Percentiles rank a stretch among this genome's conserved stretches.
Evolutionary conservation across 2,329 filamentous ascomycete genomes (phyloP).

Genomic region (Byssochlamys sp.): DNA sequence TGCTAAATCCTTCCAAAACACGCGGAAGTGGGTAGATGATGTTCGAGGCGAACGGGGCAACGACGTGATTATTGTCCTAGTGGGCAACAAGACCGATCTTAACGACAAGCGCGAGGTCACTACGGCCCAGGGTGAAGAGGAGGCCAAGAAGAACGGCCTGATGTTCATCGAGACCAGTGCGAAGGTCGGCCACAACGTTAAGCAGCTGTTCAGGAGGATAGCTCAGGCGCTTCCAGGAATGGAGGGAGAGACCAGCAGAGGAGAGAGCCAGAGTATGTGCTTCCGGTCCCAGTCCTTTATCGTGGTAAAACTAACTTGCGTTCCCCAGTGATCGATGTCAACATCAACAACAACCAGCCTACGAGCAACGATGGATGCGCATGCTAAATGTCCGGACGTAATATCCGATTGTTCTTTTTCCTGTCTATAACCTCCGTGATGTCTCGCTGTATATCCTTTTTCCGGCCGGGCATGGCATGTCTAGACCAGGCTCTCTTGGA

Average conservation of each 20-base stretch:
- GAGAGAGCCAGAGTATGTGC: slow-evolving; percentile 67
- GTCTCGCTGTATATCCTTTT: slow-evolving; percentile 13
- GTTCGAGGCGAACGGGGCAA: slow-evolving; percentile 92
- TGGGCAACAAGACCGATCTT: slow-evolving; percentile 98
- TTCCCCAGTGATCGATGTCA: slow-evolving; percentile 78
- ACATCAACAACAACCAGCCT: slow-evolving; percentile 62
- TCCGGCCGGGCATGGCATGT: not conserved
- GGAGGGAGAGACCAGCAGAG: slow-evolving; percentile 77
- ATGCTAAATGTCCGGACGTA: slow-evolving; percentile 38
- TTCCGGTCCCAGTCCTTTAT: not conserved
- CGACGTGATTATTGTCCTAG: slow-evolving; percentile 96
- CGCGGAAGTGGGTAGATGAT: slow-evolving; percentile 98
- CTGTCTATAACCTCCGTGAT: slow-evolving; percentile 22
- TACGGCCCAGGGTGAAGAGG: slow-evolving; percentile 89
- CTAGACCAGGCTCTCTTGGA: not conserved
- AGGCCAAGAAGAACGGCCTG: slow-evolving; percentile 92
- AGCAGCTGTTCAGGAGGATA: slow-evolving; percentile 94
- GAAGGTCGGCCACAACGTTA: slow-evolving; percentile 95
- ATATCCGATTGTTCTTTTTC: slow-evolving; percentile 5
- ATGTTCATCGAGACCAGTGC: slow-evolving; percentile 99
- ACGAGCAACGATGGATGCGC: slow-evolving; percentile 64
- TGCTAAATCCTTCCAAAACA: slow-evolving; percentile 95
- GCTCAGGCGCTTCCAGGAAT: slow-evolving; percentile 94
- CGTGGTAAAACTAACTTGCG: not conserved
- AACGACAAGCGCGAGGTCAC: slow-evolving; percentile 98